A percentile compares a stretch with the other conserved stretches of the same genome.
Conservation (phyloP, 2,329 filamentous ascomycete genomes). For the Parascedosporium putredinis region DNA sequence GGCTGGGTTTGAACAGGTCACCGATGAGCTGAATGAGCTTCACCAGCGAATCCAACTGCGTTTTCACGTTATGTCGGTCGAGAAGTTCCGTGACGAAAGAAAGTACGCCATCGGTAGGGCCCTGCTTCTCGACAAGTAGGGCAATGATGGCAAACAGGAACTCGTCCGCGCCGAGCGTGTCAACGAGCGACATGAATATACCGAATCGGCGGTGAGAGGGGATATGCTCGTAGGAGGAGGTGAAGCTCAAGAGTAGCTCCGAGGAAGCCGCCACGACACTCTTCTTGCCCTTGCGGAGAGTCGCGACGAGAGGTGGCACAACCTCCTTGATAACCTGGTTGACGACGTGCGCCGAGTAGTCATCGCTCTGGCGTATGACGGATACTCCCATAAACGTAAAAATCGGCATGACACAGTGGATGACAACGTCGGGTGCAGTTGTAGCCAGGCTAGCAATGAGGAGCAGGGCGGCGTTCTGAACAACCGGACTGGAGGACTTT, state of each 20-base stretch:
- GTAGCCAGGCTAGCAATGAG: constrained; percentile 79
- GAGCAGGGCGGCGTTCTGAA: constrained; percentile 84
- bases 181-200: constrained; percentile 74
- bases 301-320: constrained; percentile 80
- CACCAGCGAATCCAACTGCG: constrained; percentile 68
- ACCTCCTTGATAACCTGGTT: constrained; percentile 92
- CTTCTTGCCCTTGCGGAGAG: constrained; percentile 70
- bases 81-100: constrained; percentile 69
- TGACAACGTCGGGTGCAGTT: constrained; percentile 78
- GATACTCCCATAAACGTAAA: constrained; percentile 97
- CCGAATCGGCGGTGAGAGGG: constrained; percentile 73
- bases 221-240: constrained; percentile 92
- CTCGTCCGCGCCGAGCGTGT: constrained; percentile 75
- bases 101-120: constrained; percentile 60
- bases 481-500: constrained; percentile 80
- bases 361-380: constrained; percentile 83
- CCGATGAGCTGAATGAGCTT: constrained; percentile 65
- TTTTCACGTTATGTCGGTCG: constrained; percentile 58
- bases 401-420: constrained; percentile 97
- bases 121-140: constrained; percentile 85
- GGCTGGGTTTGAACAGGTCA: constrained; percentile 68
- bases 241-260: constrained; percentile 89
- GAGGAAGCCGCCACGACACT: constrained; percentile 71
- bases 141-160: constrained; percentile 80
- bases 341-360: constrained; percentile 93